These are phyloP conservation scores for Globisporangium uncinulatum DNA, from an alignment of 352 stramenopile species.

Conservation along the genomic window DNA sequence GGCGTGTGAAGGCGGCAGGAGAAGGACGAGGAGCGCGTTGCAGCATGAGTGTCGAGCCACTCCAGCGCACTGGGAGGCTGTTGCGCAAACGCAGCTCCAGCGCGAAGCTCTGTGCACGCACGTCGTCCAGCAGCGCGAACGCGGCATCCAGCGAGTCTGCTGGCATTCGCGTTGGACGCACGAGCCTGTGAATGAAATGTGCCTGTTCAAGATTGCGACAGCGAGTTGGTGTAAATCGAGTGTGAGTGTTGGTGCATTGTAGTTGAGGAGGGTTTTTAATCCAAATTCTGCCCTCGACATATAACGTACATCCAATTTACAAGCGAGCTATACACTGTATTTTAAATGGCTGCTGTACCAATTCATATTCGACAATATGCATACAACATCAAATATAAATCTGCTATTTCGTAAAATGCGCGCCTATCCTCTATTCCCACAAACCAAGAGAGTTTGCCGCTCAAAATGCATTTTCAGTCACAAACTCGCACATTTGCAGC, in stretches of 20 bases:
- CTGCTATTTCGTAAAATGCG: too few species aligned
- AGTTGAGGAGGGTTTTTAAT: too few species aligned
- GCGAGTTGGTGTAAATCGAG: background rate
- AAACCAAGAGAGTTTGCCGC: too few species aligned
- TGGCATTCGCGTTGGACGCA: background rate
- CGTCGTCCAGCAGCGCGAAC: slow-evolving; percentile 55
- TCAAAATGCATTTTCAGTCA: too few species aligned
- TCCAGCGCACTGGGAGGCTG: slow-evolving; percentile 49
- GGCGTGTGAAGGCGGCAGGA: background rate
- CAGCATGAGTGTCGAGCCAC: slow-evolving; percentile 39
- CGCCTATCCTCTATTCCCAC: too few species aligned
- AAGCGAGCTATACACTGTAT: too few species aligned
- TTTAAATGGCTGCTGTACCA: too few species aligned
- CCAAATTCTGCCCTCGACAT: too few species aligned
- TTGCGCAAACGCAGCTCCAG: slow-evolving; percentile 40
- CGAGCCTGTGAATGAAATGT: background rate
- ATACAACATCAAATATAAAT: too few species aligned
- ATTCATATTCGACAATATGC: too few species aligned
- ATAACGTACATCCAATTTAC: too few species aligned
- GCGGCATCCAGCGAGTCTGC: slow-evolving; percentile 27
- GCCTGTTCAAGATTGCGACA: background rate
- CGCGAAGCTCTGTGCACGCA: slow-evolving; percentile 35
- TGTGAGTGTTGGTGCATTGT: background rate
- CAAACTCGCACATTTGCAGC: background rate
- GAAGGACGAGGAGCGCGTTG: slow-evolving; percentile 10